A percentile compares a stretch with the other conserved stretches of the same genome.
phyloP scores from a whole-genome alignment of 805 yeast genomes.

The Candida suzukii region DNA sequence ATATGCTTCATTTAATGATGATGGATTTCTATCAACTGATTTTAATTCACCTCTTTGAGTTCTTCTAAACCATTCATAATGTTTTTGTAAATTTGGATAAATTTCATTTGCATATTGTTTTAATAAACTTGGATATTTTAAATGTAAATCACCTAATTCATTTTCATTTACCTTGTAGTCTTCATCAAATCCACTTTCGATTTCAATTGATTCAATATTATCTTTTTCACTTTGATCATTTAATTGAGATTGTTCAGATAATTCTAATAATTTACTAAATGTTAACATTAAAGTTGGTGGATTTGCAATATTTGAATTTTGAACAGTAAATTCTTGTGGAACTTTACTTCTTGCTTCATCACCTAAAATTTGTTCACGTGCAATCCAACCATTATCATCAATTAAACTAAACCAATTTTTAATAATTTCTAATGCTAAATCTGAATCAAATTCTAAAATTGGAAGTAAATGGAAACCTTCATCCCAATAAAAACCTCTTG shows the following conservation, averaged over 20 bases:
- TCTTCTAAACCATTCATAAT: conserved; percentile 77
- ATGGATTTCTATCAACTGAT: conserved; percentile 58
- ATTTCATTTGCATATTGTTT: conserved; percentile 51
- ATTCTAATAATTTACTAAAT: conserved; percentile 49
- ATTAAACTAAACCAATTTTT: conserved; percentile 83
- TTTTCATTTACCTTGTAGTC: conserved; percentile 22
- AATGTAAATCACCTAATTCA: conserved; percentile 42
- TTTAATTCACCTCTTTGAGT: conserved; percentile 73
- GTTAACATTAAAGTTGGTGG: conserved; percentile 90
- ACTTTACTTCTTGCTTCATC: conserved; percentile 85
- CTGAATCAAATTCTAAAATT: conserved; percentile 74
- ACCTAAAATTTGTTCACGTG: conserved; percentile 91
- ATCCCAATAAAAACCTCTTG: conserved; percentile 98
- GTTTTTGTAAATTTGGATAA: conserved; percentile 70
- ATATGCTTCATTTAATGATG: conserved; percentile 56
- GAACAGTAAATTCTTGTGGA: conserved; percentile 76
- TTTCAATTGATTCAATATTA: no score
- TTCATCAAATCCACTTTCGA: conserved; percentile 11
- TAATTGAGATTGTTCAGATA: conserved; percentile 24
- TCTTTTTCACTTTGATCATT: neutral
- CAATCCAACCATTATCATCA: conserved; percentile 94
- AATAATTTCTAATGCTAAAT: conserved; percentile 69
- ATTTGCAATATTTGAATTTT: conserved; percentile 84
- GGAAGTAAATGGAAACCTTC: conserved; percentile 94
- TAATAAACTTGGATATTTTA: conserved; percentile 53